Conservation (phyloP, 805 yeast genomes). For the Jamesozyma spencerorum region DNA sequence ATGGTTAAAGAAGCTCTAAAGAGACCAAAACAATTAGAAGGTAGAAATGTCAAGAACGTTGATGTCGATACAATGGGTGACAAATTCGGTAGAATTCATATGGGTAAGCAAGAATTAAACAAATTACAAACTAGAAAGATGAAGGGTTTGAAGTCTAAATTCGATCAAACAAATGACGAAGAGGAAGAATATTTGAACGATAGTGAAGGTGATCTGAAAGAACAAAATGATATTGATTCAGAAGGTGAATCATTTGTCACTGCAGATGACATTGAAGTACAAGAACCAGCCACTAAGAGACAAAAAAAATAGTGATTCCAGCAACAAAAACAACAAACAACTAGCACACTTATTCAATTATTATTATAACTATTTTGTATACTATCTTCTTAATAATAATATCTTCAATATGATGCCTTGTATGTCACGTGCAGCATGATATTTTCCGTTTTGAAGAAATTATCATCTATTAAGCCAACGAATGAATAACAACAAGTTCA, state of each 20-base stretch:
- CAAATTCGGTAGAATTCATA: constrained; percentile 90
- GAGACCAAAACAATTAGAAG: constrained; percentile 71
- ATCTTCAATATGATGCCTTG: not conserved
- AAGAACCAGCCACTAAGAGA: constrained; percentile 25
- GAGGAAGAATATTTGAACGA: constrained; percentile 37
- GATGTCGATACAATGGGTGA: constrained; percentile 87
- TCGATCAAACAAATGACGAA: constrained; percentile 50
- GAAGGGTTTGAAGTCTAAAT: constrained; percentile 90
- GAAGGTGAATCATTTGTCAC: constrained; percentile 30
- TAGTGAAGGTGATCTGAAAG: constrained; percentile 32
- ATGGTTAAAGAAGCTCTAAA: constrained; percentile 81
- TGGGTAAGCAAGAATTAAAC: constrained; percentile 88
- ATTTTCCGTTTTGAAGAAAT: too few species aligned
- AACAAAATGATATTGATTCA: constrained; percentile 13
- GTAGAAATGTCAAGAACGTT: constrained; percentile 81
- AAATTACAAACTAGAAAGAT: constrained; percentile 93
- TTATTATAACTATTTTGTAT: not conserved
- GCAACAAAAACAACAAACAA: not conserved
- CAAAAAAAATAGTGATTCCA: constrained; percentile 14
- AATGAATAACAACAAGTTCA: too few species aligned
- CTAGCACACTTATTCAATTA: not conserved
- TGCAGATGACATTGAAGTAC: constrained; percentile 28
- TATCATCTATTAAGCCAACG: too few species aligned
- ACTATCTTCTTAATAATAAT: not conserved
- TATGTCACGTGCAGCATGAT: too few species aligned